Evolutionary conservation across 2,329 filamentous ascomycete species (phyloP).

Genomic region (Aspergillus melleus): DNA sequence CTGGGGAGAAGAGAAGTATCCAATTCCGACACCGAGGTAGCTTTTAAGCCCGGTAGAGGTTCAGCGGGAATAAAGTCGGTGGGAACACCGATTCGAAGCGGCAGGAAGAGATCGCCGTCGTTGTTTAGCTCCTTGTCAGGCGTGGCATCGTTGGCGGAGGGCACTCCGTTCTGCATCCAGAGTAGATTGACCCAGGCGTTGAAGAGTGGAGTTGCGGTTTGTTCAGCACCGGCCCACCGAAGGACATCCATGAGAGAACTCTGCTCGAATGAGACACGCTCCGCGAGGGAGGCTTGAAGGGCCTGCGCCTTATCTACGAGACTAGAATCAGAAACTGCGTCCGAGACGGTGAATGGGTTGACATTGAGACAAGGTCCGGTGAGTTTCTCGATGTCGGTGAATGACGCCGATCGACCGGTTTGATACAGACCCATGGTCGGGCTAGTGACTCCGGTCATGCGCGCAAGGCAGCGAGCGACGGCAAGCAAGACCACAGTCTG

Average conservation of each 20-base stretch:
- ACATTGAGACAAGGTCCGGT: conserved; percentile 34
- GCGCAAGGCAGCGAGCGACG: conserved; percentile 27
- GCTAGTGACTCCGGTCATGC: conserved; percentile 15
- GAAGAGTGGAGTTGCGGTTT: conserved; percentile 21
- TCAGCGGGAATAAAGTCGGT: conserved; percentile 26
- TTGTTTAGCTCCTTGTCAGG: neutral
- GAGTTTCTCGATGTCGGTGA: conserved; percentile 26
- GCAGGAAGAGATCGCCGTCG: conserved; percentile 17
- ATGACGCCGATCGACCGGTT: conserved; percentile 30
- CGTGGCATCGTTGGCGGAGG: conserved; percentile 2
- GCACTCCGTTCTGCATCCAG: conserved; percentile 23
- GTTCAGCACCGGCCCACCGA: conserved; percentile 14
- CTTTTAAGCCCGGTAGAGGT: conserved; percentile 7
- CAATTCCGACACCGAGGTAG: conserved; percentile 22
- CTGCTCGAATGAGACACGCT: conserved; percentile 30
- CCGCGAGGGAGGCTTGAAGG: conserved; percentile 26
- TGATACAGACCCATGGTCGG: conserved; percentile 35
- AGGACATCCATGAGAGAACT: conserved; percentile 28
- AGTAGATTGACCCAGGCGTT: conserved; percentile 36
- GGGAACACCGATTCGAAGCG: conserved; percentile 26
- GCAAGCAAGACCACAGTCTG: conserved; percentile 32
- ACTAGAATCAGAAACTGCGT: conserved; percentile 4
- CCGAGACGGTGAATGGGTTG: conserved; percentile 25
- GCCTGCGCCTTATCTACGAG: conserved; percentile 14
- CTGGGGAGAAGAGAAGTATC: conserved; percentile 25